Evolutionary conservation across 2,329 filamentous ascomycete species (phyloP).

Genomic region (Fusarium torulosum): DNA sequence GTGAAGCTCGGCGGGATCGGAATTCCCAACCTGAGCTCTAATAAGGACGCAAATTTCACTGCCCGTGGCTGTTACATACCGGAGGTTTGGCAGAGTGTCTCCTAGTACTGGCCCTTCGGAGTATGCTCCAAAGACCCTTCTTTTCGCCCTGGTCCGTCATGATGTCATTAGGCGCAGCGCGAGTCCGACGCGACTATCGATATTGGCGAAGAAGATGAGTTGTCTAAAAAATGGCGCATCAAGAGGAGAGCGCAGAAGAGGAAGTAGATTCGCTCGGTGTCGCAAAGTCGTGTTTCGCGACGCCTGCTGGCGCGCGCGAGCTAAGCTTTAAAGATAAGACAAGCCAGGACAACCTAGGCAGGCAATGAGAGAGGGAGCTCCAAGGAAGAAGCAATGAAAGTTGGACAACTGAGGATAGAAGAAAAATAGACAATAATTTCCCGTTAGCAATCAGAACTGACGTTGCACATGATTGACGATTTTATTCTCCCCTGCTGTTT

Average conservation of each 20-base stretch:
- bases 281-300: conserved; percentile 37
- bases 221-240: conserved; percentile 9
- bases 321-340: conserved; percentile 23
- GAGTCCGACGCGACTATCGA: conserved; percentile 32
- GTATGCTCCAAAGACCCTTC: conserved; percentile 63
- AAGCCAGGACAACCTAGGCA: conserved; percentile 1
- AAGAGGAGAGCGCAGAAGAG: neutral
- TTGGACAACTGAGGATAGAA: conserved; percentile 5
- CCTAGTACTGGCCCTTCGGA: conserved; percentile 61
- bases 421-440: conserved; percentile 15
- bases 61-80: conserved; percentile 32
- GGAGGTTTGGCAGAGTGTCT: conserved; percentile 40
- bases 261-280: conserved; percentile 10
- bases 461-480: conserved; percentile 37
- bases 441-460: conserved; percentile 31
- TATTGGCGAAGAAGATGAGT: conserved; percentile 3
- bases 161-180: conserved; percentile 41
- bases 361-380: conserved; percentile 4
- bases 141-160: conserved; percentile 54
- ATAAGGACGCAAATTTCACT: conserved; percentile 1
- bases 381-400: neutral
- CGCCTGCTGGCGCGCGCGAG: conserved; percentile 27
- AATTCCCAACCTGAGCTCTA: neutral
- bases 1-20: conserved; percentile 21
- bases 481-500: conserved; percentile 11